Conservation (phyloP, 2,329 filamentous ascomycete genomes). For the Fusarium sp. region DNA sequence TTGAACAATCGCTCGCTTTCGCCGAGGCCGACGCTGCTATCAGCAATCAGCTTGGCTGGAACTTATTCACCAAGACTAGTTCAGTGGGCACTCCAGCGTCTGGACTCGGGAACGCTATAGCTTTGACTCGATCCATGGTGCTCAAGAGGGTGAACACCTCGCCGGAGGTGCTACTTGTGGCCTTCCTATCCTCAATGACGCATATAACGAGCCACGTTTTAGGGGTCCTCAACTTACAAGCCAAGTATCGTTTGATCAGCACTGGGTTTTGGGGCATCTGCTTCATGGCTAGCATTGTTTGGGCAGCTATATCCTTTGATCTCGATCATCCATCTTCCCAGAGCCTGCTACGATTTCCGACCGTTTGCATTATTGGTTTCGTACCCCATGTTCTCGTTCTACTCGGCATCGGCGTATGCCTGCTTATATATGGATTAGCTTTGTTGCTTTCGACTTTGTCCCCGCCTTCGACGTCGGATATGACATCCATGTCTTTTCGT, state of each 20-base stretch:
- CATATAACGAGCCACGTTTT: constrained; percentile 87
- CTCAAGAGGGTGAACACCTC: constrained; percentile 86
- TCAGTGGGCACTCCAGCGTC: constrained; percentile 47
- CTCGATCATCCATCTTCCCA: constrained; percentile 69
- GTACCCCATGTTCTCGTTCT: constrained; percentile 93
- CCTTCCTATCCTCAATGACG: constrained; percentile 88
- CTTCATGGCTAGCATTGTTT: constrained; percentile 87
- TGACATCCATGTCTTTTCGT: constrained; percentile 56
- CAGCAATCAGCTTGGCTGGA: constrained; percentile 80
- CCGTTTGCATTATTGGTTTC: constrained; percentile 94
- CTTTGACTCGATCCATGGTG: constrained; percentile 73
- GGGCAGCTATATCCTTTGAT: constrained; percentile 75
- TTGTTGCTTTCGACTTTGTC: constrained; percentile 75
- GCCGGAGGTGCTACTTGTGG: constrained; percentile 87
- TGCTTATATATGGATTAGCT: constrained; percentile 81
- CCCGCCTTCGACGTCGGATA: constrained; percentile 46
- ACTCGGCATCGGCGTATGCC: constrained; percentile 79
- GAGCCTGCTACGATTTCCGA: constrained; percentile 87
- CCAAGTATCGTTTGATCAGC: constrained; percentile 82
- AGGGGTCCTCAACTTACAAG: constrained; percentile 83
- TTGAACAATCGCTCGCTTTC: constrained; percentile 96
- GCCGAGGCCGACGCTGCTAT: constrained; percentile 93
- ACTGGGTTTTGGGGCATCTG: constrained; percentile 91
- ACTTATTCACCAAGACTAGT: constrained; percentile 66
- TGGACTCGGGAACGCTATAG: constrained; percentile 52